Conservation (phyloP, 495 filamentous ascomycete genomes). For the Penicillium coffeae region DNA sequence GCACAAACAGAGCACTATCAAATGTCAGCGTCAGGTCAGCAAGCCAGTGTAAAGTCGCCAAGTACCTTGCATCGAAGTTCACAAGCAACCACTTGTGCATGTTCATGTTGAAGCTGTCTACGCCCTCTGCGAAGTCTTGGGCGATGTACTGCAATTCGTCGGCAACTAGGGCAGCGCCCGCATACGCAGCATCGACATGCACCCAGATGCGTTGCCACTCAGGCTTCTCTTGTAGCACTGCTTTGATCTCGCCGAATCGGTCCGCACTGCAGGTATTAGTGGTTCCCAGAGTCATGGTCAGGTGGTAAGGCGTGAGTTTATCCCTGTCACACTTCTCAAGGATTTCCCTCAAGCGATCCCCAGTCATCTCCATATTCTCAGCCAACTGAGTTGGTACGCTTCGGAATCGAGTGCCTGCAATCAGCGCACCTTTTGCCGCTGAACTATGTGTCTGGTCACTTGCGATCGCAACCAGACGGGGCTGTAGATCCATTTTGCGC, state of each 20-base stretch:
- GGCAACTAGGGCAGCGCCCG: slow-evolving; percentile 76
- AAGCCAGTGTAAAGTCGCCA: background rate
- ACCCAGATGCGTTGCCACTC: slow-evolving; percentile 70
- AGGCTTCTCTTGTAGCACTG: slow-evolving; percentile 57
- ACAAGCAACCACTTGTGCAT: slow-evolving; percentile 98
- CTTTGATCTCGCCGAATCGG: slow-evolving; percentile 67
- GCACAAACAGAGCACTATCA: slow-evolving; percentile 69
- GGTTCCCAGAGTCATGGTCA: slow-evolving; percentile 82
- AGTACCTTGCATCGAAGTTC: slow-evolving; percentile 81
- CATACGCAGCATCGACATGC: slow-evolving; percentile 96
- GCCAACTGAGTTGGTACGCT: slow-evolving; percentile 57
- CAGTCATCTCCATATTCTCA: slow-evolving; percentile 70
- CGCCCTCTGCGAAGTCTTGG: slow-evolving; percentile 52
- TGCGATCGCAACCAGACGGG: slow-evolving; percentile 73
- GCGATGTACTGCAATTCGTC: slow-evolving; percentile 75
- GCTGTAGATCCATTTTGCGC: slow-evolving; percentile 59
- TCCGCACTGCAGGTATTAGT: slow-evolving; percentile 88
- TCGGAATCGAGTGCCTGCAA: slow-evolving; percentile 77
- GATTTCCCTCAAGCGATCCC: slow-evolving; percentile 50
- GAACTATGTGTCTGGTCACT: slow-evolving; percentile 77
- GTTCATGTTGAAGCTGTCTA: slow-evolving; percentile 91
- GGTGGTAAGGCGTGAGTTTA: slow-evolving; percentile 77
- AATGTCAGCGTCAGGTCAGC: background rate
- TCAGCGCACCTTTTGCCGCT: slow-evolving; percentile 82
- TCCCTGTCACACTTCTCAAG: slow-evolving; percentile 60